Evolutionary conservation across 805 yeast genomes (phyloP), one percentile per base, ranked within the genome.

Genomic region (Candida vaughaniae): DNA sequence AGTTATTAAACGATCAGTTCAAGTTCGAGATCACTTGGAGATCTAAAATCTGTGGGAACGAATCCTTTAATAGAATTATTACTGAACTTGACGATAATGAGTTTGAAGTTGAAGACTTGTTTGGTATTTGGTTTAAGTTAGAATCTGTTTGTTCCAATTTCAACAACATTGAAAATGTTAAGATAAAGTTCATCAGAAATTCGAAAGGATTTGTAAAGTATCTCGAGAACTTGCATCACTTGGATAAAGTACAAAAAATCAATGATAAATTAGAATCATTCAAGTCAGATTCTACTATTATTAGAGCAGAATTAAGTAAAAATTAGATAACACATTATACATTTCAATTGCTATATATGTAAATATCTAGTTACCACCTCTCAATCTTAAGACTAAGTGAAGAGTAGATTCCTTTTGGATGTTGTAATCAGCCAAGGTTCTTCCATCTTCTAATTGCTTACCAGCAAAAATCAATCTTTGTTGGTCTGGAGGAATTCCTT

Each of bases 401-500:
- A 89, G 71, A 46, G 96, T 90, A 48, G 96, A 87, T 75, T 89
- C 96, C 79, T 89, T 89, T 75, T 88, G 96, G 71, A 89, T 89
- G 85, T 89, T 89, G 90, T 89, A 89, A 75, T 89, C 96, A 49
- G 95, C 82, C 50, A 89, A 74, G 48, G 97, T 89, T 78, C 96
- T 86, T 53, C 96, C 96, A 51, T 85, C 93, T 73, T 88, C 96
- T 67, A 89, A 81, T 75, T 87, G 96, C 78, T 88, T 88, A 80
- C 96, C 96, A 56, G 96, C 96, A 60, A 89, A 90, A 76, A 90
- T 88, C 59, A 89, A 80, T 75, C 96, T 83, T 75, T 89, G 97
- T 70, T 89, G 96, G 72, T 88, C 96, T 55, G 96, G 95, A 66
- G 97, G 96, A 58, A 89, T 88, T 63, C 96, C 96, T 69, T 89